phyloP scores from a whole-genome alignment of 2,329 filamentous ascomycete species.

The Trichoderma sp. region DNA sequence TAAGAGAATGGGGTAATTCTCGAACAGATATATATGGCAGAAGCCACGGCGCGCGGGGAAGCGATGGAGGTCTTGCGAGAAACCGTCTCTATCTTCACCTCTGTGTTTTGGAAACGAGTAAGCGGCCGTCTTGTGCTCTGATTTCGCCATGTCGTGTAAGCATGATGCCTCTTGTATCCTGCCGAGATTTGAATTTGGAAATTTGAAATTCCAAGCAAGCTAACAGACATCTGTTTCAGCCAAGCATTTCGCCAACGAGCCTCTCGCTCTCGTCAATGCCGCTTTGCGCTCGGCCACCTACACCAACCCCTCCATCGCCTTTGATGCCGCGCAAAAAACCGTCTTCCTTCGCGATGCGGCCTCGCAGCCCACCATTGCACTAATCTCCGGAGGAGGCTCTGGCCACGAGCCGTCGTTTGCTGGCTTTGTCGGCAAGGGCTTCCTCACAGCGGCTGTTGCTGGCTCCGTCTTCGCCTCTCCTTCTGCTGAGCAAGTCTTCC shows the following conservation, averaged over 20 bases:
- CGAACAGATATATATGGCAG: background rate
- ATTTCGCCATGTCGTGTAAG: conserved; percentile 18
- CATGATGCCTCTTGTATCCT: background rate
- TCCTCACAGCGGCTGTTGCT: conserved; percentile 69
- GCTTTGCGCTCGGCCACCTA: conserved; percentile 33
- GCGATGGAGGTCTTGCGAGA: background rate
- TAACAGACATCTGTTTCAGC: conserved; percentile 20
- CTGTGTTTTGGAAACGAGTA: background rate
- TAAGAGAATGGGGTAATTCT: conserved; percentile 19
- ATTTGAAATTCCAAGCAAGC: background rate
- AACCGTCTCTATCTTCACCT: background rate
- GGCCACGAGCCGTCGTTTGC: conserved; percentile 75
- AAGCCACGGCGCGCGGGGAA: conserved; percentile 9
- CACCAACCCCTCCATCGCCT: conserved; percentile 34
- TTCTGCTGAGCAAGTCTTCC: conserved; percentile 69
- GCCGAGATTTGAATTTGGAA: background rate
- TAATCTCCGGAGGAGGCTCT: conserved; percentile 63
- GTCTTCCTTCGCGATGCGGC: conserved; percentile 30
- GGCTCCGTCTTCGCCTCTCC: conserved; percentile 77
- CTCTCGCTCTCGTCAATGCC: conserved; percentile 29
- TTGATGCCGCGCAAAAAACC: conserved; percentile 34
- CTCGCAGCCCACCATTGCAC: conserved; percentile 27
- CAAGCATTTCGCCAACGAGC: conserved; percentile 32
- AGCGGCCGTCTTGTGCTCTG: background rate
- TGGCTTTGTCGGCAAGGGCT: conserved; percentile 68